Base-by-base conservation (phyloP, 2,329 filamentous ascomycete species). In the Colletotrichum chrysophilum region DNA sequence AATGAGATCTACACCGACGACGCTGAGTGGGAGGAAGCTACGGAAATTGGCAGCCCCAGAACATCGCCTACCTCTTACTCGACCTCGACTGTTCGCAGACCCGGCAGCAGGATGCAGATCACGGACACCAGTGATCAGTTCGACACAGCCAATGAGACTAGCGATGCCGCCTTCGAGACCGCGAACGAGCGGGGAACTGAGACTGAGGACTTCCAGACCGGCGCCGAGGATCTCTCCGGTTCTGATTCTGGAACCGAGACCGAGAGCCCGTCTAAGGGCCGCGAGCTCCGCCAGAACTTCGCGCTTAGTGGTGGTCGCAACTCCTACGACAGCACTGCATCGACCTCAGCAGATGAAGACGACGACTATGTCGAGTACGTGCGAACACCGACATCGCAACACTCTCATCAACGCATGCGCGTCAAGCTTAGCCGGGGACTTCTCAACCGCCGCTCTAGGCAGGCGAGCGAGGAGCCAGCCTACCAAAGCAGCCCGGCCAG, bases 161-260 rank as follows among this genome's bases (percentile, higher is more conserved):
- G 89, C 78, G 92, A 93, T 77, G 91, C 89, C 24, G 91, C 89
- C 10, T 93, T 93, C 77, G 91, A 92, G 81, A 93, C 91, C 2
- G 91, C 91, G 28, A 95, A 97, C 80, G 96, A 98, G 84, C 92
- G 92, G 32, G 91, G 88, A 14, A 98, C 95, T 0, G 96, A 98
- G 85, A 98, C 96, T 13, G 96, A 98, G 79, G 95, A 95, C 77
- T 98, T 98, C 91, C 94, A 98, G 83, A 98, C 96, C 5, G 96
- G 95, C n/a, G 91, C 93, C 18, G 97, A 98, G 80, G 94, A 95
- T 26, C 85, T 92, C 68, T 90, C 90, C 18, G 96, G 93, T 81
- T 94, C 92, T 76, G 94, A 96, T 78, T 89, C 85, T 5, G 88
- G 94, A 64, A 98, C 96, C 1, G 96, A 94, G 85, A 98, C 96